Evolutionary conservation across 2,329 filamentous ascomycete genomes (phyloP), one percentile per base, ranked within the genome.

Genomic region (Plenodomus biglobosus): DNA sequence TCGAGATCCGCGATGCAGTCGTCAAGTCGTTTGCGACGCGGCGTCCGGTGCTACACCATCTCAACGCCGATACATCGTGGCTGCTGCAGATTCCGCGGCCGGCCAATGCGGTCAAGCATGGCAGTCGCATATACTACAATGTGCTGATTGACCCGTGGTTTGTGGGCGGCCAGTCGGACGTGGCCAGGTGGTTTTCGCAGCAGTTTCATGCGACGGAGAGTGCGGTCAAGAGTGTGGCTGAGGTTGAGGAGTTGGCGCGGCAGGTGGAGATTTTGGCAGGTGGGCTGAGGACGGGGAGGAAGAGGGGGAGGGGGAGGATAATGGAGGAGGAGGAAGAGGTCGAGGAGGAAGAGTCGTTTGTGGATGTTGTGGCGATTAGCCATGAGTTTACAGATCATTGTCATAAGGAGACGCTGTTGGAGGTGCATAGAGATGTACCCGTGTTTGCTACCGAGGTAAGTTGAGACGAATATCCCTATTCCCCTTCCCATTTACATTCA

Each of bases 361-460:
- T 87, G 22, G 84, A 87, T 62, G 79, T 72, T 2, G 81, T 87
- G 2, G 75, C 76, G 21, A 75, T 87, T 24, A 82, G 77, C 15
- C 84, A 87, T 61, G 84, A 87, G 63, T 87, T 87, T 56, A 86
- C 84, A 1, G 84, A 87, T 60, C 85, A 86, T 62, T 86, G 83
- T 66, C 84, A 87, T 59, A 75, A 79, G 50, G 75, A 79, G 2
- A 87, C 85, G 13, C 70, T 87, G 20, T 64, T 78, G 37, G 78
- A 85, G 56, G 67, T 87, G 3, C 72, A 80, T 5, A 55, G 58
- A 1, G 65, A 74, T 37, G 80, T 84, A 3, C 82, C 84, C 0
- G 74, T 87, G 0, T 80, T 86, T 48, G 84, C 84, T 11, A 79
- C 81, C 2, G 27, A 32, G 22, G 76, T 71, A 55, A 36, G 17